A percentile compares a stretch with the other conserved stretches of the same genome.
These are phyloP conservation scores for Pseudozyma sp. DNA, from an alignment of 1,284 basidiomycete species.

Conservation along the genomic window DNA sequence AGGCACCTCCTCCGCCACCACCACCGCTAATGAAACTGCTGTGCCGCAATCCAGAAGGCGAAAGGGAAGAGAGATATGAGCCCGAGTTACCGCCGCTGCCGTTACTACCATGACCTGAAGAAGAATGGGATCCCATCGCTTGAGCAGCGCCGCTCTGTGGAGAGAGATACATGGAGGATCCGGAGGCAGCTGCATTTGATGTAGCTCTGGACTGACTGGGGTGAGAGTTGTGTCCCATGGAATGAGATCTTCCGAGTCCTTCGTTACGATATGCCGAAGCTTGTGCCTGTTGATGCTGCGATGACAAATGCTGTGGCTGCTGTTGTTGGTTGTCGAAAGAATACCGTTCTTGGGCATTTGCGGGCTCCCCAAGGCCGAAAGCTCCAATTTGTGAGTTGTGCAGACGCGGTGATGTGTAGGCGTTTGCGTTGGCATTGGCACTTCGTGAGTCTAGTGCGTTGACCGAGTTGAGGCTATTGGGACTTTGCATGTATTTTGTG, in stretches of 20 bases:
- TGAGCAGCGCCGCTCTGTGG: constrained; percentile 29
- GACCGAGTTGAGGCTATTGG: constrained; percentile 15
- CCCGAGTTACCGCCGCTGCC: constrained; percentile 8
- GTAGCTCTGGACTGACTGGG: constrained; percentile 27
- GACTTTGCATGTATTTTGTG: constrained; percentile 28
- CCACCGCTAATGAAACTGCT: constrained; percentile 43
- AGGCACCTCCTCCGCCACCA: constrained; percentile 2
- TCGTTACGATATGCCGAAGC: constrained; percentile 35
- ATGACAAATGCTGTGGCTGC: constrained; percentile 13
- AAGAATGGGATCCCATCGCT: constrained; percentile 17
- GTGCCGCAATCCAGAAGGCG: constrained; percentile 38
- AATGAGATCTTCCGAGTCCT: constrained; percentile 38
- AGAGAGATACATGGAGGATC: constrained; percentile 46
- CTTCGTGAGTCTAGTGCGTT: too few species aligned
- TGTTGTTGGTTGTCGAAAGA: constrained; percentile 33
- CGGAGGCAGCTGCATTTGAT: constrained; percentile 13
- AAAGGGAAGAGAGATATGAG: constrained; percentile 30
- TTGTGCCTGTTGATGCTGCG: constrained; percentile 20
- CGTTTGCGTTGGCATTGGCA: constrained; percentile 7
- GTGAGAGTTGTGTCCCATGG: constrained; percentile 47
- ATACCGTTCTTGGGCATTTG: constrained; percentile 22
- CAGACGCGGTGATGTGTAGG: constrained; percentile 40
- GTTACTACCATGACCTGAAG: constrained; percentile 30
- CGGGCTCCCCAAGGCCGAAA: constrained; percentile 20
- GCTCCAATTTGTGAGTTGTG: constrained; percentile 27